Base-by-base conservation (phyloP, 805 yeast genomes). In the Peterozyma toletana region DNA sequence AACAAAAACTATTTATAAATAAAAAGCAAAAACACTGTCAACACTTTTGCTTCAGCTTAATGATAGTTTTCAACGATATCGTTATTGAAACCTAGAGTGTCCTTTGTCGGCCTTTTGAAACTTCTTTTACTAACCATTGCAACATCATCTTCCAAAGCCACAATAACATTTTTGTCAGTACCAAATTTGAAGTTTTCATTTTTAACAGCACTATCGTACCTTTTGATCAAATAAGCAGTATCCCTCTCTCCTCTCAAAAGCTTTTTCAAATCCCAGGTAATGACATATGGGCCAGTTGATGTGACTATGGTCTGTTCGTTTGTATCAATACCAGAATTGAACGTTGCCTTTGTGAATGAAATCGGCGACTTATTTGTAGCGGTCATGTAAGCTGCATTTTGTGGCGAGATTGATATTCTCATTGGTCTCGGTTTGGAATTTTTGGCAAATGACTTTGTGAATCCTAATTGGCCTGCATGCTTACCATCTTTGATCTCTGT, bases 121-220 rank as follows among this genome's bases (percentile, higher is more conserved):
- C 77, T 73, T 43, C 67, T 70, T 53, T 75, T 77, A 45, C 75
- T 75, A 5, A 80, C 80, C 76, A 86, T 70, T 2, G 83, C 78
- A 30, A 88, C 89, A 55, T 87, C 91, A 56, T 87, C 79, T 44
- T 79, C 80, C 50, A 83, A 65, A 2, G 95, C 86, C 40, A 87
- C 72, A 47, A 86, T 76, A 41, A 88, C 83, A 42, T 82, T 78
- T 53, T 76, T 72, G 50, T 80, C 81, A 15, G 86, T 74, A 21
- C 87, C 88, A 58, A 77, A 86, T 56, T 75, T 75, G 73, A 88
- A 89, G 56, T 83, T 83, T 54, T 86, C 91, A 36, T 84, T 87
- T 43, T 86, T 75, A 47, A 88, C 79, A 37, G 74, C 64, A 37
- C 75, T 73, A 17, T 69, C 63, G 57, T 83, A 83, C 44, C 77